Evolutionary conservation across 1,284 basidiomycete species (phyloP).

Genomic region (Amylostereum chailletii): DNA sequence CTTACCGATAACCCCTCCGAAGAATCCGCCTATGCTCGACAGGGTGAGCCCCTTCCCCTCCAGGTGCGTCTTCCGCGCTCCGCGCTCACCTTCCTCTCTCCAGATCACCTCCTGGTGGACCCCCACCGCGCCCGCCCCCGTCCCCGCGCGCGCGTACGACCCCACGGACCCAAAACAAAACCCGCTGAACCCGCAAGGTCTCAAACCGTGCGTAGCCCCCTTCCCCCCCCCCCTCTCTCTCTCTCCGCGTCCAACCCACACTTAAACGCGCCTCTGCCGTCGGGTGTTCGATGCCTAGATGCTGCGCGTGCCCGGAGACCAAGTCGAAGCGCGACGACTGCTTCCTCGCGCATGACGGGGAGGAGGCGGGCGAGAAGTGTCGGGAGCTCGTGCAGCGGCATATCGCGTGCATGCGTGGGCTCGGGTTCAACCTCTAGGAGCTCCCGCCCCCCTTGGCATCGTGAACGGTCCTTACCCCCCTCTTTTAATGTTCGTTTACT

Average conservation of each 20-base stretch:
- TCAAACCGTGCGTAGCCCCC: slow-evolving; percentile 72
- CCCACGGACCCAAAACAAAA: slow-evolving; percentile 67
- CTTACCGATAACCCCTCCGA: too few species aligned
- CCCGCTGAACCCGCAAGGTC: slow-evolving; percentile 81
- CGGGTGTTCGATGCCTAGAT: slow-evolving; percentile 35
- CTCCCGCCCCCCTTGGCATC: too few species aligned
- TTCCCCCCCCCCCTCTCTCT: not conserved
- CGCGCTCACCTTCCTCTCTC: too few species aligned
- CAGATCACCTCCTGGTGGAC: too few species aligned
- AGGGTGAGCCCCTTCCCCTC: too few species aligned
- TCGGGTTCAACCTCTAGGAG: slow-evolving; percentile 74
- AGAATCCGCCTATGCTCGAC: too few species aligned
- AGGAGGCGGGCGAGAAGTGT: slow-evolving; percentile 73
- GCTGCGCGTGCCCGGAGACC: slow-evolving; percentile 93
- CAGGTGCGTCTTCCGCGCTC: too few species aligned
- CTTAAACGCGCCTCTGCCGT: not conserved
- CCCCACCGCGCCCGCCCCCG: slow-evolving; percentile 19
- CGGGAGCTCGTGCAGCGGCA: slow-evolving; percentile 74
- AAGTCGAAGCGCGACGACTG: slow-evolving; percentile 90
- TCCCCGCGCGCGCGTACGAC: slow-evolving; percentile 38
- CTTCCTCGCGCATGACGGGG: slow-evolving; percentile 71
- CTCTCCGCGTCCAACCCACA: not conserved
- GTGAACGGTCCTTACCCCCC: too few species aligned
- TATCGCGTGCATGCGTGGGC: slow-evolving; percentile 82
- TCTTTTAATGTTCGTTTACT: too few species aligned